Conservation (phyloP, 2,329 filamentous ascomycete genomes). For the Fusarium heterosporum region DNA sequence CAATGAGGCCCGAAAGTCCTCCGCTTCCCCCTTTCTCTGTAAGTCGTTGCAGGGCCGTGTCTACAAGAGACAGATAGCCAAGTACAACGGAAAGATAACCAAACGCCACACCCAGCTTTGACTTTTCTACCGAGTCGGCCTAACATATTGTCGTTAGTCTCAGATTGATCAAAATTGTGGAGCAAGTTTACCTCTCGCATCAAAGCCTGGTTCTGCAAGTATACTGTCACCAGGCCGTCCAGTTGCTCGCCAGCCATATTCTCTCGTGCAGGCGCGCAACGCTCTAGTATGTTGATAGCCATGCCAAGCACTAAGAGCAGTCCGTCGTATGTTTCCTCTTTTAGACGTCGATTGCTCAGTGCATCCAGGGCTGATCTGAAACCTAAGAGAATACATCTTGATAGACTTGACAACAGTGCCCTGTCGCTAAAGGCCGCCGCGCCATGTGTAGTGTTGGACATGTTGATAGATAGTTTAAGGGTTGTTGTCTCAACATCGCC, state of each 20-base stretch:
- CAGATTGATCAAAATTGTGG: background rate
- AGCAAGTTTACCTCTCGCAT: slow-evolving; percentile 72
- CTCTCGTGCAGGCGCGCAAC: slow-evolving; percentile 71
- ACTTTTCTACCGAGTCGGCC: slow-evolving; percentile 79
- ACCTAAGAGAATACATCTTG: slow-evolving; percentile 62
- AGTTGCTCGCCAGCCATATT: slow-evolving; percentile 58
- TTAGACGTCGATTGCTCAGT: slow-evolving; percentile 62
- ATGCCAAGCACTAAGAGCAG: slow-evolving; percentile 83
- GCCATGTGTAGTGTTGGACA: slow-evolving; percentile 84
- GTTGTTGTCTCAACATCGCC: slow-evolving; percentile 46
- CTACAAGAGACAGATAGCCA: slow-evolving; percentile 78
- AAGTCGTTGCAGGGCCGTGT: slow-evolving; percentile 59
- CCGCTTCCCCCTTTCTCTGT: slow-evolving; percentile 56
- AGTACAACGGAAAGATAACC: slow-evolving; percentile 89
- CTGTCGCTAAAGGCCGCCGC: slow-evolving; percentile 76
- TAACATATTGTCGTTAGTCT: slow-evolving; percentile 49
- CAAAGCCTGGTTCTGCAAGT: slow-evolving; percentile 73
- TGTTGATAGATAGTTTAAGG: slow-evolving; percentile 78
- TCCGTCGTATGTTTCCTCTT: slow-evolving; percentile 69
- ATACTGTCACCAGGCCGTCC: slow-evolving; percentile 71
- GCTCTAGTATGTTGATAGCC: slow-evolving; percentile 89
- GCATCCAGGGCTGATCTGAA: slow-evolving; percentile 62
- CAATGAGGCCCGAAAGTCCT: slow-evolving; percentile 60
- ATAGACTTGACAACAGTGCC: slow-evolving; percentile 63
- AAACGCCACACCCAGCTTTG: slow-evolving; percentile 82